phyloP scores from a whole-genome alignment of 2,329 filamentous ascomycete genomes.

The Clonostachys solani region DNA sequence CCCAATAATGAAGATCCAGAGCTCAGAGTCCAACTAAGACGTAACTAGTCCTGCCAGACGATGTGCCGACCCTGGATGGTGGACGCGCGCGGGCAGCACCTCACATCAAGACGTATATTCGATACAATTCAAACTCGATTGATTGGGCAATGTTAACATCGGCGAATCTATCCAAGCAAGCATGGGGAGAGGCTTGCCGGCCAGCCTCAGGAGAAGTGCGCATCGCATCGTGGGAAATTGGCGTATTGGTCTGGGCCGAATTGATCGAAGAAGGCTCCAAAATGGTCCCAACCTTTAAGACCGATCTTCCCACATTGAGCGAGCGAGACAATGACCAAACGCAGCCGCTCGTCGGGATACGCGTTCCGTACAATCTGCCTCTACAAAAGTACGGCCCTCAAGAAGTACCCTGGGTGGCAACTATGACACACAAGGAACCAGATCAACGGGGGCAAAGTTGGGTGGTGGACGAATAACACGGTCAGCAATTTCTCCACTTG shows the following conservation, averaged over 20 bases:
- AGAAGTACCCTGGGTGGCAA: slow-evolving; percentile 77
- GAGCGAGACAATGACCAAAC: slow-evolving; percentile 8
- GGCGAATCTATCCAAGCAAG: slow-evolving; percentile 88
- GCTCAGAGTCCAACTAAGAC: too few species aligned
- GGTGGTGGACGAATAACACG: not conserved
- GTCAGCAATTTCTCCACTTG: too few species aligned
- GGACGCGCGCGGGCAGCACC: slow-evolving; percentile 70
- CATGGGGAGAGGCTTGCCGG: slow-evolving; percentile 69
- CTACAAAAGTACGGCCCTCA: slow-evolving; percentile 56
- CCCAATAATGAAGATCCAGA: too few species aligned
- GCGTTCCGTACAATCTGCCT: slow-evolving; percentile 81
- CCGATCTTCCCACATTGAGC: slow-evolving; percentile 41
- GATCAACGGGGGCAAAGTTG: slow-evolving; percentile 49
- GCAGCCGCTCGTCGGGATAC: slow-evolving; percentile 55
- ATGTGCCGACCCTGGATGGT: slow-evolving; percentile 33
- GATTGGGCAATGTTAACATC: slow-evolving; percentile 87
- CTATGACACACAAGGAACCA: slow-evolving; percentile 49
- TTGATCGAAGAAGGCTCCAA: slow-evolving; percentile 40
- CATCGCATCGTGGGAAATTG: slow-evolving; percentile 79
- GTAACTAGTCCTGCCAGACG: slow-evolving; percentile 16
- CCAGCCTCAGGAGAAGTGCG: slow-evolving; percentile 53
- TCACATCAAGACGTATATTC: slow-evolving; percentile 86
- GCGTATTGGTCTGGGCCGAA: slow-evolving; percentile 77
- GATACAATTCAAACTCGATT: slow-evolving; percentile 53
- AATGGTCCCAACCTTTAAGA: slow-evolving; percentile 69